Evolutionary conservation across 345 rosid species (phyloP).

Genomic region (Abelmoschus esculentus): DNA sequence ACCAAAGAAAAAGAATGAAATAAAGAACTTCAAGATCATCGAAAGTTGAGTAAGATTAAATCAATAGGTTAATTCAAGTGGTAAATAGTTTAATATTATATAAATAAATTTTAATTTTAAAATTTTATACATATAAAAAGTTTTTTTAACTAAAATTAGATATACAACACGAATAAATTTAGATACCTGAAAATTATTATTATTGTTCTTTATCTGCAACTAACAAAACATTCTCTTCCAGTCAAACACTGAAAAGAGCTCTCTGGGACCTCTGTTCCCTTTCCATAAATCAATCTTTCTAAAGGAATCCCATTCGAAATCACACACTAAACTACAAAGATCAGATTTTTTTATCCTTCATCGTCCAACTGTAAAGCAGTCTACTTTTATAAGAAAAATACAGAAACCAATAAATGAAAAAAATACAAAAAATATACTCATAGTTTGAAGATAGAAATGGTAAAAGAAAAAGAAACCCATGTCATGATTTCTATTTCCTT

Average conservation of each 20-base stretch:
- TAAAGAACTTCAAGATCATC: too few species aligned
- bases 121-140: too few species aligned
- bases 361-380: conserved; percentile 51
- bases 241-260: conserved; percentile 29
- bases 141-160: too few species aligned
- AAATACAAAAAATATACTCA: background rate
- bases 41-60: too few species aligned
- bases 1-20: too few species aligned
- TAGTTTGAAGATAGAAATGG: background rate
- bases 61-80: too few species aligned
- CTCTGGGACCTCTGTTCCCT: conserved; percentile 33
- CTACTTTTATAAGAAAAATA: conserved; percentile 21
- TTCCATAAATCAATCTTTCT: background rate
- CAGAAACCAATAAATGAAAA: background rate
- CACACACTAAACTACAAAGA: conserved; percentile 17
- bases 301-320: background rate
- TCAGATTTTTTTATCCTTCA: conserved; percentile 12
- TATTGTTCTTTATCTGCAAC: background rate
- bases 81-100: too few species aligned
- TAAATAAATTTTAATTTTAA: too few species aligned
- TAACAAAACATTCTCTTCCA: conserved; percentile 14
- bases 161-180: too few species aligned
- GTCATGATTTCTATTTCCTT: background rate
- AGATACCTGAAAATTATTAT: too few species aligned
- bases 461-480: background rate